Conservation (phyloP, 805 yeast species). For the Ascoidea tarda region DNA sequence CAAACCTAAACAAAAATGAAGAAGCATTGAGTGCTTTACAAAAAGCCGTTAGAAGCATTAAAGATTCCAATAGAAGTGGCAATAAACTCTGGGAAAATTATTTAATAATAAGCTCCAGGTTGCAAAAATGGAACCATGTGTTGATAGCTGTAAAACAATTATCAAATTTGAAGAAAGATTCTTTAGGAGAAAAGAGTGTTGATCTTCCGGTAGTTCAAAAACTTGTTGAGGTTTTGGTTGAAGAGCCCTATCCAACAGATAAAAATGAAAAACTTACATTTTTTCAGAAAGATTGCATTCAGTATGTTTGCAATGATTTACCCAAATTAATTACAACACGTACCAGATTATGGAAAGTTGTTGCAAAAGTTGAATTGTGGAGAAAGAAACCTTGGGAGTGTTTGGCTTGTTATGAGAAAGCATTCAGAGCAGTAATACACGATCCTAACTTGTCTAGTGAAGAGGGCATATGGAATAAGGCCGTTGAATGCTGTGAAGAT, state of each 20-base stretch:
- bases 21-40: conserved; percentile 82
- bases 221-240: conserved; percentile 48
- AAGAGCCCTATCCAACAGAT: conserved; percentile 32
- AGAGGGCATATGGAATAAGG: conserved; percentile 58
- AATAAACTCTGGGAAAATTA: conserved; percentile 92
- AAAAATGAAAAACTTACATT: conserved; percentile 27
- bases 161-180: conserved; percentile 39
- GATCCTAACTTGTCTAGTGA: conserved; percentile 49
- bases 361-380: conserved; percentile 84
- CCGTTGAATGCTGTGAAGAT: conserved; percentile 67
- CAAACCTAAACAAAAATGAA: conserved; percentile 45
- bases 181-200: conserved; percentile 46
- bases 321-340: conserved; percentile 52
- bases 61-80: conserved; percentile 51
- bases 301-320: conserved; percentile 52
- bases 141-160: conserved; percentile 58
- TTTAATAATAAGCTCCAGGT: conserved; percentile 63
- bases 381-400: conserved; percentile 79
- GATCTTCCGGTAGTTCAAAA: conserved; percentile 68
- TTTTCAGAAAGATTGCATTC: conserved; percentile 57
- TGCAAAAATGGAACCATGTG: conserved; percentile 84
- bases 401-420: conserved; percentile 74
- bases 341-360: conserved; percentile 64
- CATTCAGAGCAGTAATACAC: conserved; percentile 58
- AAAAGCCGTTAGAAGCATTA: conserved; percentile 50